These are phyloP conservation scores for Ilyonectria robusta DNA, from an alignment of 2,329 filamentous ascomycete genomes.

Conservation along the genomic window DNA sequence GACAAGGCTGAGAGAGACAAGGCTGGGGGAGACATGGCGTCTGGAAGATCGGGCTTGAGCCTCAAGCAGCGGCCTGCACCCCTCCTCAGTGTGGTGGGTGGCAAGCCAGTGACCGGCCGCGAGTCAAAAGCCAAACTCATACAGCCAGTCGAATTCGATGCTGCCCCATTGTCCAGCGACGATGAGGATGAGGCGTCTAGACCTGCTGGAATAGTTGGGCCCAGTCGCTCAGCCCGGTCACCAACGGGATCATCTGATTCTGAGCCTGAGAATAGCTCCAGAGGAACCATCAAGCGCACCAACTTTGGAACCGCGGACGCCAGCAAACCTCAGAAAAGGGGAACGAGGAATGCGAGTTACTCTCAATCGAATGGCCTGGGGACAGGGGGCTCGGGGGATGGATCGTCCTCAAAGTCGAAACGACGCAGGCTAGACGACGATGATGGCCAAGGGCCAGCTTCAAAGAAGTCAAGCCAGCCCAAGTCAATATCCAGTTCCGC, in stretches of 20 bases:
- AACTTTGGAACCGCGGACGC: conserved; percentile 43
- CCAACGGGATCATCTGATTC: conserved; percentile 39
- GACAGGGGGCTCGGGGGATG: conserved; percentile 9
- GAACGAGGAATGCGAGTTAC: conserved; percentile 19
- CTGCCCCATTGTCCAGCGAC: conserved; percentile 50
- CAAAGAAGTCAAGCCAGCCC: conserved; percentile 7
- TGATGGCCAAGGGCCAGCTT: neutral
- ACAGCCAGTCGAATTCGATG: conserved; percentile 35
- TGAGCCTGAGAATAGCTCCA: conserved; percentile 44
- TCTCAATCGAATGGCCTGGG: neutral
- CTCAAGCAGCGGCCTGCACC: conserved; percentile 20
- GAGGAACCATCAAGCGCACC: conserved; percentile 53
- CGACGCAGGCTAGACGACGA: conserved; percentile 28
- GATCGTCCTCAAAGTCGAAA: conserved; percentile 31
- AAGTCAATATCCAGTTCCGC: conserved; percentile 33
- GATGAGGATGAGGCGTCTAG: conserved; percentile 27
- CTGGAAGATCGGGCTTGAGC: conserved; percentile 39
- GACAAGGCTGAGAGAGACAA: neutral
- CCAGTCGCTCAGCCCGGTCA: conserved; percentile 1
- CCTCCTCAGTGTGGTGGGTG: conserved; percentile 35
- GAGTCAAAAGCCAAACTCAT: conserved; percentile 27
- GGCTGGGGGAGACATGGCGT: conserved; percentile 10
- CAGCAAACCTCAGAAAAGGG: conserved; percentile 17
- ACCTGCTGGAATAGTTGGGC: neutral
- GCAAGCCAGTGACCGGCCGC: neutral